Evolutionary conservation across 2,329 filamentous ascomycete species (phyloP).

Genomic region (Pseudocercospora fijiensis): DNA sequence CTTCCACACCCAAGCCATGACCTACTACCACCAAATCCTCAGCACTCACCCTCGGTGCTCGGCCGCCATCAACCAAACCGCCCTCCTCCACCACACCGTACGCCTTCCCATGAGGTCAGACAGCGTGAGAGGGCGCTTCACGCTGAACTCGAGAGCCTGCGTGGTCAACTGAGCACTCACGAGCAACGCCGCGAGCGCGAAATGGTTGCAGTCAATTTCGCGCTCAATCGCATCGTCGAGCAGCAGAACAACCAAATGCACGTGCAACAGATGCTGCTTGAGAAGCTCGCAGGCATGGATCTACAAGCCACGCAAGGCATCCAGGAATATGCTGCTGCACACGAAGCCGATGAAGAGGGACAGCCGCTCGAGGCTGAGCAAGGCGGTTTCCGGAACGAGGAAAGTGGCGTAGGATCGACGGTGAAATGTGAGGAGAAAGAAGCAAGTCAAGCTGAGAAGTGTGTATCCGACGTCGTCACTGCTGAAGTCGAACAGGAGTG

Average conservation of each 20-base stretch:
- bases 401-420: background rate
- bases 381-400: background rate
- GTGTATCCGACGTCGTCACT: background rate
- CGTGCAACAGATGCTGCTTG: constrained; percentile 13
- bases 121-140: constrained; percentile 11
- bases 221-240: constrained; percentile 13
- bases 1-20: constrained; percentile 4
- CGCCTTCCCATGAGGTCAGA: background rate
- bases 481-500: background rate
- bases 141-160: constrained; percentile 11
- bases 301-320: constrained; percentile 2
- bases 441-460: background rate
- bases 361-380: background rate
- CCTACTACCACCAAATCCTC: background rate
- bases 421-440: background rate
- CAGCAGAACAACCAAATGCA: constrained; percentile 18
- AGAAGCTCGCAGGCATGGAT: constrained; percentile 13
- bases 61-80: background rate
- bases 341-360: background rate
- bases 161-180: constrained; percentile 1
- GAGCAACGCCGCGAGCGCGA: constrained; percentile 10
- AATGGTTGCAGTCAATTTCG: constrained; percentile 10
- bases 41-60: background rate
- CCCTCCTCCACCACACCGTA: background rate
- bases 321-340: background rate